Conservation (phyloP, 352 stramenopile genomes). For the Globisporangium ultimum region DNA sequence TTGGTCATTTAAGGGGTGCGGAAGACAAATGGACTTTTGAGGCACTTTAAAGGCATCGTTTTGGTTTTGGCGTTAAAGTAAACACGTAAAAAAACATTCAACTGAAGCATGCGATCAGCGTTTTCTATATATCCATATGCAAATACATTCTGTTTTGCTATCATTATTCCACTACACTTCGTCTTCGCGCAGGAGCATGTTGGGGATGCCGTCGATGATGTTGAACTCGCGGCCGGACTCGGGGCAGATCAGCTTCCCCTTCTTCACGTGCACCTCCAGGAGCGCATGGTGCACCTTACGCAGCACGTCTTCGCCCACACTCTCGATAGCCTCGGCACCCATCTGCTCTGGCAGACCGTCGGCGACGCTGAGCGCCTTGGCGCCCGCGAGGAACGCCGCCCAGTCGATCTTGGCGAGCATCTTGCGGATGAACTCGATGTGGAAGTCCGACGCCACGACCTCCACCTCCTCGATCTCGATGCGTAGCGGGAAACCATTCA, state of each 20-base stretch:
- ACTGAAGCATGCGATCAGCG: too few species aligned
- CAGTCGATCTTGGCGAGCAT: conserved; percentile 91
- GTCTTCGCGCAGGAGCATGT: conserved; percentile 95
- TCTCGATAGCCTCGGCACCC: conserved; percentile 28
- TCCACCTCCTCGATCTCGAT: conserved; percentile 85
- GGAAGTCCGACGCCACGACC: conserved; percentile 81
- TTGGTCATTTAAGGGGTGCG: conserved; percentile 46
- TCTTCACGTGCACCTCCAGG: conserved; percentile 94
- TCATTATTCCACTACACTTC: conserved; percentile 62
- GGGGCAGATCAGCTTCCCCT: conserved; percentile 95
- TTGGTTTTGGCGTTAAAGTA: conserved; percentile 4
- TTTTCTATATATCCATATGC: conserved; percentile 27
- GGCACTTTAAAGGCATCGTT: neutral
- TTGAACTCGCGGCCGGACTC: conserved; percentile 95
- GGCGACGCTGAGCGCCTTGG: conserved; percentile 61
- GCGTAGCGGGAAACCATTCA: conserved; percentile 89
- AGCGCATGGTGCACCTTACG: conserved; percentile 88
- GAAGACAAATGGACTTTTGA: neutral
- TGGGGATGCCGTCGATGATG: conserved; percentile 96
- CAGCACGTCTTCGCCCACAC: conserved; percentile 67
- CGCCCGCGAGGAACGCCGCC: conserved; percentile 76
- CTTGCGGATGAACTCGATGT: conserved; percentile 82
- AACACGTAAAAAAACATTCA: conserved; percentile 3
- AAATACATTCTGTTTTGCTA: neutral
- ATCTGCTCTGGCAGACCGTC: conserved; percentile 67